phyloP scores from a whole-genome alignment of 83 land plant genomes.

The Diphasiastrum complanatum region DNA sequence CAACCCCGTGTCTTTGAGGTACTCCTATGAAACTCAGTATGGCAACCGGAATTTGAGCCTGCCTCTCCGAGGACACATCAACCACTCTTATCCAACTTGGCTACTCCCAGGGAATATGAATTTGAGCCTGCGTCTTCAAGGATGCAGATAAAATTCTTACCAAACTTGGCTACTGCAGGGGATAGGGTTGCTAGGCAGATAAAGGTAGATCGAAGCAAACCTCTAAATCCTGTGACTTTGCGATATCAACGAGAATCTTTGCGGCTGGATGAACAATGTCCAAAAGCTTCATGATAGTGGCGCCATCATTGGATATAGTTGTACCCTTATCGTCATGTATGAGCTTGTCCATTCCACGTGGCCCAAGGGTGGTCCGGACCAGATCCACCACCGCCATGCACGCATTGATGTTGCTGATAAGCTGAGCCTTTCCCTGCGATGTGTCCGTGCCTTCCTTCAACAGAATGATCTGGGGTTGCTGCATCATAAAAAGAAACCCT shows the following conservation, averaged over 20 bases:
- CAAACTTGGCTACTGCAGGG: too few species aligned
- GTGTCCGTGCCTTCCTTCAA: slow-evolving; percentile 96
- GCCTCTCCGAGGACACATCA: too few species aligned
- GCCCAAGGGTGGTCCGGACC: slow-evolving; percentile 83
- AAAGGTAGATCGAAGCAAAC: too few species aligned
- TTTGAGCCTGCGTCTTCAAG: too few species aligned
- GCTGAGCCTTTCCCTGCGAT: slow-evolving; percentile 92
- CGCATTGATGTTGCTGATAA: slow-evolving; percentile 95
- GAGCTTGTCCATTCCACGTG: slow-evolving; percentile 96
- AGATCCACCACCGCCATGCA: slow-evolving; percentile 82
- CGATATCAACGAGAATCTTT: slow-evolving; percentile 94
- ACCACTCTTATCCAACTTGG: too few species aligned
- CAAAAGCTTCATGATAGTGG: slow-evolving; percentile 96
- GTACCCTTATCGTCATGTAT: slow-evolving; percentile 89
- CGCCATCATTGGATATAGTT: slow-evolving; percentile 95
- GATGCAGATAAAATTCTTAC: too few species aligned
- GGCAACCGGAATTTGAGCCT: too few species aligned
- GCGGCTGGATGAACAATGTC: slow-evolving; percentile 97
- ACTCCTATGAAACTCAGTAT: too few species aligned
- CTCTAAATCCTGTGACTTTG: slow-evolving; percentile 97
- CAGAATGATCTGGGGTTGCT: slow-evolving; percentile 96
- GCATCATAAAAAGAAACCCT: slow-evolving; percentile 7
- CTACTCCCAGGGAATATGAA: too few species aligned
- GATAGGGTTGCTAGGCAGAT: too few species aligned
- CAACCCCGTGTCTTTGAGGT: too few species aligned